phyloP scores from a whole-genome alignment of 2,329 filamentous ascomycete genomes.

The Stachybotrys echinatus region DNA sequence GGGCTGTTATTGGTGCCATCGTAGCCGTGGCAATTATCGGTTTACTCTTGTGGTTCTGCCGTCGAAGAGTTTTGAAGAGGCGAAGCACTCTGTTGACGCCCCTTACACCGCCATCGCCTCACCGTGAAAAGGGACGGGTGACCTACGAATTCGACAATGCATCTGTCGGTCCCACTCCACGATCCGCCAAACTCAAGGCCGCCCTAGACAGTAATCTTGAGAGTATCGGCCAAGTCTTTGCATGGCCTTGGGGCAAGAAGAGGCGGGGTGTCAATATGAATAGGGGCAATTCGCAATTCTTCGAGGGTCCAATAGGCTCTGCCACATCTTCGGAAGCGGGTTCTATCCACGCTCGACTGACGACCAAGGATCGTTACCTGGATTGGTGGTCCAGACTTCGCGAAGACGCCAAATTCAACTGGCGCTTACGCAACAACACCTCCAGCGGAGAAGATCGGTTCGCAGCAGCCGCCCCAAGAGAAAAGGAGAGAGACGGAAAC shows the following conservation, averaged over 20 bases:
- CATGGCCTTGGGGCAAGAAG: constrained; percentile 12
- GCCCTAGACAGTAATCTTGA: constrained; percentile 22
- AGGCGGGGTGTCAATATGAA: constrained; percentile 38
- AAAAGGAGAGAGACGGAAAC: not conserved
- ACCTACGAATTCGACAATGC: constrained; percentile 30
- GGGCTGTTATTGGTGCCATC: constrained; percentile 45
- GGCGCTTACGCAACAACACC: constrained; percentile 22
- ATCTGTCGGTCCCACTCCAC: constrained; percentile 44
- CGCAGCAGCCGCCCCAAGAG: not conserved
- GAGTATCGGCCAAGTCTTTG: constrained; percentile 15
- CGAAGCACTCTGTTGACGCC: constrained; percentile 46
- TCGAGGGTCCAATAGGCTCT: constrained; percentile 15
- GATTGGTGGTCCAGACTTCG: constrained; percentile 41
- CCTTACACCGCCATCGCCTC: constrained; percentile 27
- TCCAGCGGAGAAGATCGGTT: not conserved
- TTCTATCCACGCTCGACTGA: constrained; percentile 11
- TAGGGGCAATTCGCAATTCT: constrained; percentile 48
- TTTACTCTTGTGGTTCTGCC: constrained; percentile 46
- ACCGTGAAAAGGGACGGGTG: constrained; percentile 5
- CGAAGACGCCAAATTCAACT: constrained; percentile 32
- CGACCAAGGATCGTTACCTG: constrained; percentile 31
- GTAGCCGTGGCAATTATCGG: constrained; percentile 35
- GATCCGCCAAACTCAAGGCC: constrained; percentile 24
- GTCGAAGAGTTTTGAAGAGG: constrained; percentile 31
- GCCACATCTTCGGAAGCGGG: not conserved